phyloP scores from a whole-genome alignment of 805 yeast species.

The Kodamaea kaohsiungensis region DNA sequence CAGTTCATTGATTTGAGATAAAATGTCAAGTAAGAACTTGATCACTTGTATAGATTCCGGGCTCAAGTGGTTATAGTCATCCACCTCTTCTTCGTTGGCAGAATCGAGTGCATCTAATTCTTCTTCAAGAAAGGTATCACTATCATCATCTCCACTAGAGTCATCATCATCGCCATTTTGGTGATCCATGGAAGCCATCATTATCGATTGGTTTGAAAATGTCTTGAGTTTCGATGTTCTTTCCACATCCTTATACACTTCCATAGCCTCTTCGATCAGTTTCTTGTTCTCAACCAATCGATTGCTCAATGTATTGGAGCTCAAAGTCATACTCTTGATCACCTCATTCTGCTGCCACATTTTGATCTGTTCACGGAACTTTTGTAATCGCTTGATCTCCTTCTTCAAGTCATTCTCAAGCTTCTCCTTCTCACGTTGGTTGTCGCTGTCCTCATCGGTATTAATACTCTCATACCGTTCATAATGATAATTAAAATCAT shows the following conservation, averaged over 20 bases:
- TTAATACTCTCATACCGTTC: conserved; percentile 40
- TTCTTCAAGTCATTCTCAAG: conserved; percentile 45
- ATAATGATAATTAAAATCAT: conserved; percentile 45
- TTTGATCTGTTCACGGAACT: conserved; percentile 47
- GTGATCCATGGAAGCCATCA: conserved; percentile 40
- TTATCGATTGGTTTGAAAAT: conserved; percentile 46
- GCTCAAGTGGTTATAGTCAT: conserved; percentile 21
- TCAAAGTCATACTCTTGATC: conserved; percentile 15
- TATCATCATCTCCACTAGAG: conserved; percentile 26
- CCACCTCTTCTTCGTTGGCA: conserved; percentile 14
- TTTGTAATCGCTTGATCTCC: conserved; percentile 47
- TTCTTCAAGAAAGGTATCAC: conserved; percentile 13
- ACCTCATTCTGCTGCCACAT: conserved; percentile 41
- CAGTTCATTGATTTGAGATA: conserved; percentile 35
- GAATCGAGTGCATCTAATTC: conserved; percentile 12
- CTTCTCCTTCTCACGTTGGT: conserved; percentile 45
- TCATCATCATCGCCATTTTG: conserved; percentile 26
- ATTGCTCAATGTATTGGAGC: conserved; percentile 13
- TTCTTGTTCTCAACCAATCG: conserved; percentile 39
- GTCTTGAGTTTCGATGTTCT: conserved; percentile 44
- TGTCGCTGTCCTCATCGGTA: conserved; percentile 36
- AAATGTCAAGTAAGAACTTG: conserved; percentile 30
- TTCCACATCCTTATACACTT: conserved; percentile 45
- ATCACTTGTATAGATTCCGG: conserved; percentile 37
- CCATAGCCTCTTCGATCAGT: conserved; percentile 48